Base-by-base conservation (phyloP, 2,329 filamentous ascomycete species). In the Cladosporium austrohemisphaericum region DNA sequence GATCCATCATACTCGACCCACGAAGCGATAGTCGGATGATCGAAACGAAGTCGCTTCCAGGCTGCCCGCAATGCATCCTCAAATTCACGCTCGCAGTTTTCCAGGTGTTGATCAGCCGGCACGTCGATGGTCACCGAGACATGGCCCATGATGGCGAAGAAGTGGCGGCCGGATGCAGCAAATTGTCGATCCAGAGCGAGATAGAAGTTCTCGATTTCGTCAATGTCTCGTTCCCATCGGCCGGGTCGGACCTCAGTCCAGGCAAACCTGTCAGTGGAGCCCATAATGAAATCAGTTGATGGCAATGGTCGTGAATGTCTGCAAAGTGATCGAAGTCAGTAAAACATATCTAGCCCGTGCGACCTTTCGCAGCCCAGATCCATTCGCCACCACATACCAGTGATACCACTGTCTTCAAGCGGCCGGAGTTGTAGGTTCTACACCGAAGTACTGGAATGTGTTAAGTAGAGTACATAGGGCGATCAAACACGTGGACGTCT, bases 131-230 rank as follows among this genome's bases (percentile, higher is more conserved):
- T 26, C 20, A 46, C 22, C n/a, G 43, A 37, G n/a, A 46, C 8
- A 26, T 46, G 43, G 9, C 43, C 43, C 43, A 46, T 46, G 23
- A 46, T 46, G 8, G 43, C 43, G 23, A 46, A 46, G 10, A 46
- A 18, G 32, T 46, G 43, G 6, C 43, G 43, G 6, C 43, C 43
- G 3, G 31, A 36, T 5, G 43, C 43, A 18, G 43, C 20, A 13
- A 26, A 46, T 14, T 46, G 43, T 28, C 23, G 31, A 26, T 37
- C 43, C 10, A 46, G 32, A 5, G 43, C 31, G 7, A 46, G 22
- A 8, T 46, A 46, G 16, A 46, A 46, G 19, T 46, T 25, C 10
- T 46, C 43, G 14, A 46, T 46, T 23, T 46, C 43, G 7, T 46
- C 43, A 5, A 36, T 35, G 2, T 46, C 43, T 25, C 43, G 22